These are phyloP conservation scores for Apiospora koreana DNA, from an alignment of 2,329 filamentous ascomycete species.

Conservation along the genomic window DNA sequence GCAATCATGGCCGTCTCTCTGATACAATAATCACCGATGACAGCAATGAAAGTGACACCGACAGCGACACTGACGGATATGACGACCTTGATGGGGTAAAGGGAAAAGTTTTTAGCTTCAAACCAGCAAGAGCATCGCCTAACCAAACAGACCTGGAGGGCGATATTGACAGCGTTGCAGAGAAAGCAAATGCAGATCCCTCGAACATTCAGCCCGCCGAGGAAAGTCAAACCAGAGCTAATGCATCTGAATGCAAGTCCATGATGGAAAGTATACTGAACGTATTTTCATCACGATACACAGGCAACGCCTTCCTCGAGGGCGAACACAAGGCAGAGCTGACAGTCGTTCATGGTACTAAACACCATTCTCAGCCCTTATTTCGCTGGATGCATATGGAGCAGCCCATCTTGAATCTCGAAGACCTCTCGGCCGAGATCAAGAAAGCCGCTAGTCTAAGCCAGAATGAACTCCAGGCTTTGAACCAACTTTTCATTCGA, in stretches of 20 bases:
- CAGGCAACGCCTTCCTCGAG: slow-evolving; percentile 38
- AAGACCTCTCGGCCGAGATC: slow-evolving; percentile 42
- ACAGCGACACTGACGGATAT: not conserved
- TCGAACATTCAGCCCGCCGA: not conserved
- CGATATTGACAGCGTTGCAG: not conserved
- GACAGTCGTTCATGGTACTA: slow-evolving; percentile 36
- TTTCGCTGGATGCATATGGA: slow-evolving; percentile 46
- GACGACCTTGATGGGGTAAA: not conserved
- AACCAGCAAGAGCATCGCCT: not conserved
- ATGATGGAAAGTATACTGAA: not conserved
- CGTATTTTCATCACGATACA: slow-evolving; percentile 35
- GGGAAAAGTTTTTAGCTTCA: not conserved
- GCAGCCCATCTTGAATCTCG: slow-evolving; percentile 43
- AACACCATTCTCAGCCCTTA: slow-evolving; percentile 33
- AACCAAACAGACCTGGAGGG: no score
- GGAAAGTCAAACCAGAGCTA: not conserved
- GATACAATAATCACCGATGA: no score
- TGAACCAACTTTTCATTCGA: slow-evolving; percentile 38
- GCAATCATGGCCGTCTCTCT: no score
- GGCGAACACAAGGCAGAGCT: slow-evolving; percentile 37
- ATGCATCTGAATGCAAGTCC: not conserved
- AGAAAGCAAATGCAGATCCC: no score
- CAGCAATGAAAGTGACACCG: no score
- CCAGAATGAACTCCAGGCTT: slow-evolving; percentile 34
- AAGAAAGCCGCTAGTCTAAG: slow-evolving; percentile 35